phyloP scores from a whole-genome alignment of 139 green algal genomes.

The Pleodorina starrii region DNA sequence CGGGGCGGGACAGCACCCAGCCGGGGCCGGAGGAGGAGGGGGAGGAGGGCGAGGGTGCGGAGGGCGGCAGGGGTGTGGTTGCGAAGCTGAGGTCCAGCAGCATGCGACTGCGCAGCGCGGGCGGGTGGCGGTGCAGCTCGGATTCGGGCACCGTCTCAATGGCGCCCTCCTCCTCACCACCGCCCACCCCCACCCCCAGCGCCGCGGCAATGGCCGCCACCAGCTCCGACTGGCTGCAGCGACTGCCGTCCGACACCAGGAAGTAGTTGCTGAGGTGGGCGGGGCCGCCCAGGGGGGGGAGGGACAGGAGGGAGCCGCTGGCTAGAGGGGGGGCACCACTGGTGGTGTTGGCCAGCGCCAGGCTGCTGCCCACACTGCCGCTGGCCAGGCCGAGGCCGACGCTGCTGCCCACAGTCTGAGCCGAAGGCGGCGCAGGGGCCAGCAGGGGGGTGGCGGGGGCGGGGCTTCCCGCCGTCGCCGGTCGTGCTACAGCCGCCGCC shows the following conservation, averaged over 20 bases:
- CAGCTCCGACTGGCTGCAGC: conserved; percentile 48
- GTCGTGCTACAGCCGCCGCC: neutral
- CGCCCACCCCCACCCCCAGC: conserved; percentile 32
- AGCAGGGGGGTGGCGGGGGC: too few relatives aligned
- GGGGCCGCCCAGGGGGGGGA: too few relatives aligned
- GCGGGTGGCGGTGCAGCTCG: neutral
- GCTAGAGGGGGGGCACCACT: too few relatives aligned
- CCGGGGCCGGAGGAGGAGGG: neutral
- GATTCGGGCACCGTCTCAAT: neutral
- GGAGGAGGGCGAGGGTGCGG: neutral
- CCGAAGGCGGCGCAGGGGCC: neutral
- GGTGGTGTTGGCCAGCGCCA: too few relatives aligned
- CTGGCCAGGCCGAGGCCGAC: neutral
- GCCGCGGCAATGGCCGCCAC: conserved; percentile 36
- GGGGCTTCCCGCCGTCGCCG: neutral
- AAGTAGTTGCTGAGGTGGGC: conserved; percentile 27
- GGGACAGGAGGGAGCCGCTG: too few relatives aligned
- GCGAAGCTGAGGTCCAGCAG: conserved; percentile 53
- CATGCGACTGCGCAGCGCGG: neutral
- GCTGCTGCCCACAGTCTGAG: neutral
- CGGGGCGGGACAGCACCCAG: conserved; percentile 16
- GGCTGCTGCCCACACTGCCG: too few relatives aligned
- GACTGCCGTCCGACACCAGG: conserved; percentile 35
- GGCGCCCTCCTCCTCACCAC: neutral
- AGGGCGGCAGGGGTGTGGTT: conserved; percentile 47